Conservation (phyloP, 2,329 filamentous ascomycete genomes). For the Microsporum canis region DNA sequence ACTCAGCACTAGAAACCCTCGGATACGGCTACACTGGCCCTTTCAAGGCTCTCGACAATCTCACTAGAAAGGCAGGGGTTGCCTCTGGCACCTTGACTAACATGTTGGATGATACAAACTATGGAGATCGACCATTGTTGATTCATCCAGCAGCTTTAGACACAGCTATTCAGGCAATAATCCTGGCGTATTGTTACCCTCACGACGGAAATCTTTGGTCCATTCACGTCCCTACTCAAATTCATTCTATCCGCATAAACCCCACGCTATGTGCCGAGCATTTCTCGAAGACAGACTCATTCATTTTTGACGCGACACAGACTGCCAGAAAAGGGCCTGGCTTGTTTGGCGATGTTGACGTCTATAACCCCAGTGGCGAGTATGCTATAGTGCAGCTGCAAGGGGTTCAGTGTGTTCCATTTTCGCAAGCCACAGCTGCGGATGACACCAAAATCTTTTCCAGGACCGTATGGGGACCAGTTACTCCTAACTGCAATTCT, state of each 20-base stretch:
- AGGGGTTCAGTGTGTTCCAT: neutral
- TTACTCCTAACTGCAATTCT: neutral
- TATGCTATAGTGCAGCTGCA: neutral
- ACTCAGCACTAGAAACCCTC: neutral
- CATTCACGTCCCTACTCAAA: conserved; percentile 12
- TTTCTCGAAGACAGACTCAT: neutral
- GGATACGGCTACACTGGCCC: neutral
- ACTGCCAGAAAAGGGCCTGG: no score
- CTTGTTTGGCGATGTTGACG: neutral
- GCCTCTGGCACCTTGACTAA: neutral
- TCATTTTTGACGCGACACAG: neutral
- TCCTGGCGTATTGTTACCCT: conserved; percentile 13
- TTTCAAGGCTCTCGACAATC: conserved; percentile 12
- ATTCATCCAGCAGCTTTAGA: conserved; percentile 18
- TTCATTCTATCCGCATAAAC: neutral
- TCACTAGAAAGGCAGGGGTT: neutral
- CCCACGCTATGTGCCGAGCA: neutral
- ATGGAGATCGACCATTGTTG: neutral
- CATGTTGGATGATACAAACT: neutral
- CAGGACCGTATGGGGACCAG: neutral
- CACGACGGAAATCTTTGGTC: conserved; percentile 14
- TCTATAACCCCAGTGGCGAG: neutral
- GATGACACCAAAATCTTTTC: neutral
- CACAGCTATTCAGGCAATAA: conserved; percentile 12
- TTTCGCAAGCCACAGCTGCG: neutral